Evolutionary conservation across 306 rosid species (phyloP), one percentile per base, ranked within the genome.

Genomic region (Fragaria iinumae): DNA sequence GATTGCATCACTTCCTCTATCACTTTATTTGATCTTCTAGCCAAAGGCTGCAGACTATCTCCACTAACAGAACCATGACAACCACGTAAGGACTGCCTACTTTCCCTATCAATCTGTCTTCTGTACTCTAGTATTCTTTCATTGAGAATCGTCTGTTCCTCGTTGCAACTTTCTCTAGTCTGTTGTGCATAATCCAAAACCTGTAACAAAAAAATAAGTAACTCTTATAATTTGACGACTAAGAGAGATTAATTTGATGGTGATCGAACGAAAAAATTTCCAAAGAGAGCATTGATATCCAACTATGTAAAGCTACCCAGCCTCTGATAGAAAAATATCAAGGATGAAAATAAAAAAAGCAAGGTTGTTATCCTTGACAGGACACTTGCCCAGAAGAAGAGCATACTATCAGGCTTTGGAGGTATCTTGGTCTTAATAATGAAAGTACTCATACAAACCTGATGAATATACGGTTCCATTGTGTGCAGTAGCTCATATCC

Each of bases 401-500:
- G 34, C 20, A 60, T n/a, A 9, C 47, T 66, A 45, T n/a, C 53
- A 43, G 11, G 55, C 38, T 12, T 68, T 23, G 23, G 29, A 29
- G 67, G 55, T 21, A 68, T 2, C 47, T 43, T 0, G 47, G 47
- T 43, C 47, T 43, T 43, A 0, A 57, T 1, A 23, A 57, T 57
- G 34, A 0, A 62, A 62, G 20, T 29, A 4, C 32, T 62, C 20
- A 27, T 29, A 48, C 56, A 63, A 77, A 95, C 98, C 98, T 95
- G 93, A 83, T 89, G 89, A 78, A 95, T 95, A 80, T 90, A 95
- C 1, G 89, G 91, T 72, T 88, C 89, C 89, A 88, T 85, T 66
- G 86, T 82, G 72, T 85, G 87, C 80, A 88, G 84, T 77, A 88
- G 69, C 77, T 88, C 91, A 79, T 88, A 88, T 2, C 91, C 89